Percentiles rank a stretch among this genome's conserved stretches.
phyloP scores from a whole-genome alignment of 1,139 yeast genomes.

The Hemisphaericaspora lyxosophila region DNA sequence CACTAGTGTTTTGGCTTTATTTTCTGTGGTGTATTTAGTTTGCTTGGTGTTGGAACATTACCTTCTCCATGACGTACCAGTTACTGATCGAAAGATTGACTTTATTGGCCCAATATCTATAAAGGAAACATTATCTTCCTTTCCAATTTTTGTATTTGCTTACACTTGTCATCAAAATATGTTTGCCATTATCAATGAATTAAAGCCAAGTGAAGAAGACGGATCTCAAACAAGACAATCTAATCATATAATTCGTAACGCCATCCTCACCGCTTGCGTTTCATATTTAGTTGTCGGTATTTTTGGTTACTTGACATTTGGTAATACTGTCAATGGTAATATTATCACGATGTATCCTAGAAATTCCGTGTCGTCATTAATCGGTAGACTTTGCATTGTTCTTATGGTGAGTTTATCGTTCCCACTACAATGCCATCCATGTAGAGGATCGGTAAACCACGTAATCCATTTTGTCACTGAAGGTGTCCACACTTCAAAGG shows the following conservation, averaged over 20 bases:
- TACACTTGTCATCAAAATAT: constrained; percentile 94
- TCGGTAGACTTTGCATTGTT: constrained; percentile 71
- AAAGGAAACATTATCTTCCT: constrained; percentile 45
- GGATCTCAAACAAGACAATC: constrained; percentile 56
- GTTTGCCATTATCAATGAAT: constrained; percentile 85
- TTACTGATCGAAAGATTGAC: constrained; percentile 22
- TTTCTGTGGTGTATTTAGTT: constrained; percentile 76
- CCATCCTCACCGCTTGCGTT: constrained; percentile 61
- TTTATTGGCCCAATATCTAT: constrained; percentile 41
- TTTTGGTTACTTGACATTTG: constrained; percentile 85
- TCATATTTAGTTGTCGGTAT: constrained; percentile 73
- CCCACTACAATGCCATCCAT: constrained; percentile 79
- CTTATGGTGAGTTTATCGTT: constrained; percentile 66
- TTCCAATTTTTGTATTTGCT: constrained; percentile 92
- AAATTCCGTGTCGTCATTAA: constrained; percentile 53
- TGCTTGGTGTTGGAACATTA: constrained; percentile 71
- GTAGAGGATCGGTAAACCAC: constrained; percentile 70
- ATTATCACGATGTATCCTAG: constrained; percentile 70
- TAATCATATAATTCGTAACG: constrained; percentile 52
- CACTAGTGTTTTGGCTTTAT: constrained; percentile 80
- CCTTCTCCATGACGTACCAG: constrained; percentile 36
- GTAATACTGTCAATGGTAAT: constrained; percentile 67
- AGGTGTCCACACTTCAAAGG: constrained; percentile 23
- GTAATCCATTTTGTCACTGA: constrained; percentile 53
- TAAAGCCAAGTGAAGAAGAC: constrained; percentile 23